A percentile compares a stretch with the other conserved stretches of the same genome.
Conservation (phyloP, 2,329 filamentous ascomycete species). For the Penicillium sp. region DNA sequence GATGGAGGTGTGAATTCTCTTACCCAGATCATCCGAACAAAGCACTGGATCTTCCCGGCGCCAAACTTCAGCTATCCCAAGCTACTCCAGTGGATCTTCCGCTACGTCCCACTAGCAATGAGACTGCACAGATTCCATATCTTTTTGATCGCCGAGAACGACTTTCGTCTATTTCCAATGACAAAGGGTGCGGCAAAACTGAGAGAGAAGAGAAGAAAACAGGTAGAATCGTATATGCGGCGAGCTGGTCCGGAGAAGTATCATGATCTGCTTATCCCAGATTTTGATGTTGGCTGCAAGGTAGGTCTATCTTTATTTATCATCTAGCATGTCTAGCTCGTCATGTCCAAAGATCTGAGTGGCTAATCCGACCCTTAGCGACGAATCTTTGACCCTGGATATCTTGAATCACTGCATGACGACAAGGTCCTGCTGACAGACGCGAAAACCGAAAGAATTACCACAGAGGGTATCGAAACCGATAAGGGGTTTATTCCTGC, state of each 20-base stretch:
- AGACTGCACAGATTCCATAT: slow-evolving; percentile 27
- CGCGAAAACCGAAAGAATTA: slow-evolving; percentile 48
- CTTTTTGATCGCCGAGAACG: slow-evolving; percentile 35
- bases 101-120: slow-evolving; percentile 37
- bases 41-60: slow-evolving; percentile 57
- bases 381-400: slow-evolving; percentile 54
- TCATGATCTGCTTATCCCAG: slow-evolving; percentile 60
- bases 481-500: slow-evolving; percentile 24
- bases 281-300: slow-evolving; percentile 64
- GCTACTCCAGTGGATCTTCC: slow-evolving; percentile 49
- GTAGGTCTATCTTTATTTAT: no score
- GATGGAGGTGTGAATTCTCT: slow-evolving; percentile 45
- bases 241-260: slow-evolving; percentile 58
- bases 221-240: slow-evolving; percentile 50
- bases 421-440: background rate
- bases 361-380: slow-evolving; percentile 31
- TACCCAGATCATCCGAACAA: slow-evolving; percentile 58
- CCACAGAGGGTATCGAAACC: slow-evolving; percentile 40
- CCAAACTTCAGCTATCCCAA: slow-evolving; percentile 49
- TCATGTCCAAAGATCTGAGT: background rate
- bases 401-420: background rate
- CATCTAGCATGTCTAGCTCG: no score
- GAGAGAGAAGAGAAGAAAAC: slow-evolving; percentile 16
- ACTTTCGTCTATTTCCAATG: slow-evolving; percentile 36
- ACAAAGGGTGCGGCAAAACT: slow-evolving; percentile 22